Evolutionary conservation across 2,329 filamentous ascomycete species (phyloP).

Genomic region (Paracoccidioides lutzii): DNA sequence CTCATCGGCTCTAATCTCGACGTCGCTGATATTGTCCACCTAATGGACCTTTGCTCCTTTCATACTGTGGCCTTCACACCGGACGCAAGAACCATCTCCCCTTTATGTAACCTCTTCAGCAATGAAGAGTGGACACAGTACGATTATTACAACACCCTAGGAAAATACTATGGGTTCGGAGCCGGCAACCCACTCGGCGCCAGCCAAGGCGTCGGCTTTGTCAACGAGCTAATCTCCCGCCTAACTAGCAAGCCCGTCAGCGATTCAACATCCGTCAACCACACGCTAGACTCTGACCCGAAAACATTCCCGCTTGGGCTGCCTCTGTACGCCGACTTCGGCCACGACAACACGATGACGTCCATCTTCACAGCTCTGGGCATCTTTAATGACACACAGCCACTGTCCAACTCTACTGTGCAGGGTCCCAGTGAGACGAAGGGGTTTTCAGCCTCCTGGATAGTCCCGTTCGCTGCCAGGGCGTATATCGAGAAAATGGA

Average conservation of each 20-base stretch:
- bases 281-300: slow-evolving; percentile 55
- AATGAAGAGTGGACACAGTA: slow-evolving; percentile 62
- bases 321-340: slow-evolving; percentile 74
- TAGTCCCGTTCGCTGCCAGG: slow-evolving; percentile 67
- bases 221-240: slow-evolving; percentile 75
- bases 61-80: slow-evolving; percentile 53
- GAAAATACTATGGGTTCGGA: slow-evolving; percentile 75
- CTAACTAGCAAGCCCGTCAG: slow-evolving; percentile 55
- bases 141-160: slow-evolving; percentile 66
- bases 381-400: slow-evolving; percentile 54
- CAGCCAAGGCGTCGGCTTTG: slow-evolving; percentile 76
- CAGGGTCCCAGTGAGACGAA: slow-evolving; percentile 41
- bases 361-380: slow-evolving; percentile 64
- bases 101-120: slow-evolving; percentile 67
- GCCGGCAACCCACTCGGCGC: slow-evolving; percentile 65
- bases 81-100: slow-evolving; percentile 43
- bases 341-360: slow-evolving; percentile 80
- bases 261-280: slow-evolving; percentile 65
- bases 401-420: slow-evolving; percentile 38
- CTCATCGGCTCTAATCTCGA: slow-evolving; percentile 56
- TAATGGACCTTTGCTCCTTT: slow-evolving; percentile 89
- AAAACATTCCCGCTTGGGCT: slow-evolving; percentile 60
- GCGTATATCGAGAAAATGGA: slow-evolving; percentile 81
- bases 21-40: slow-evolving; percentile 47
- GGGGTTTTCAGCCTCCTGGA: slow-evolving; percentile 65